phyloP scores from a whole-genome alignment of 768 basidiomycete genomes.

The Phlebiopsis gigantea region DNA sequence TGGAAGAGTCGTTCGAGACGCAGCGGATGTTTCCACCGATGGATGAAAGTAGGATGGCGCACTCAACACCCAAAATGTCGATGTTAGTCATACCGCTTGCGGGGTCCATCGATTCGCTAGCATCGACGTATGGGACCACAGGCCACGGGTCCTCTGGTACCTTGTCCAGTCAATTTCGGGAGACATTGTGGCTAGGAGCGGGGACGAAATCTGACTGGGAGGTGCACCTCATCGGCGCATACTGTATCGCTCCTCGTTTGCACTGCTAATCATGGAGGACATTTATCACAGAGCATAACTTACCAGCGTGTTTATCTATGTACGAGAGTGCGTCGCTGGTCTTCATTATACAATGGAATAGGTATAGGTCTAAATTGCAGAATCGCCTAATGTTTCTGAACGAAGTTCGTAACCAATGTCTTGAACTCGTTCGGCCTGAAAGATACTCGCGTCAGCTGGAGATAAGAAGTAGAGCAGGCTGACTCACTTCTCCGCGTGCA shows the following conservation, averaged over 20 bases:
- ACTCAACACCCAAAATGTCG: not conserved
- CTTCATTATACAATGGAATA: not conserved
- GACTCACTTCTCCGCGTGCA: constrained; percentile 72
- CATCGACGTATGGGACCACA: constrained; percentile 1
- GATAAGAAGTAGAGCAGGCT: no score
- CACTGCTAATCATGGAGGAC: no score
- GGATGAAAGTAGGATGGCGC: not conserved
- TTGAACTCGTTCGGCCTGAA: constrained; percentile 53
- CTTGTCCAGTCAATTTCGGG: no score
- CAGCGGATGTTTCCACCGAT: not conserved
- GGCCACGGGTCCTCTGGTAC: no score
- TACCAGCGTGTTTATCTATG: no score
- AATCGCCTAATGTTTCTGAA: constrained; percentile 18
- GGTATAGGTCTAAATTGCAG: not conserved
- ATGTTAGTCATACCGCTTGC: not conserved
- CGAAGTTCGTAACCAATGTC: constrained; percentile 28
- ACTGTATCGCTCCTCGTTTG: not conserved
- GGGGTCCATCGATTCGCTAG: not conserved
- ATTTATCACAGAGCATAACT: no score
- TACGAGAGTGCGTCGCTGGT: no score
- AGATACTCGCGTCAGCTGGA: not conserved
- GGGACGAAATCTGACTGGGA: not conserved
- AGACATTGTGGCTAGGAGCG: no score
- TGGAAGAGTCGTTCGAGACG: not conserved
- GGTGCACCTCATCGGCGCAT: not conserved